A percentile compares a stretch with the other conserved stretches of the same genome.
phyloP scores from a whole-genome alignment of 176 grass and related monocot species.

The Paspalum notatum region DNA sequence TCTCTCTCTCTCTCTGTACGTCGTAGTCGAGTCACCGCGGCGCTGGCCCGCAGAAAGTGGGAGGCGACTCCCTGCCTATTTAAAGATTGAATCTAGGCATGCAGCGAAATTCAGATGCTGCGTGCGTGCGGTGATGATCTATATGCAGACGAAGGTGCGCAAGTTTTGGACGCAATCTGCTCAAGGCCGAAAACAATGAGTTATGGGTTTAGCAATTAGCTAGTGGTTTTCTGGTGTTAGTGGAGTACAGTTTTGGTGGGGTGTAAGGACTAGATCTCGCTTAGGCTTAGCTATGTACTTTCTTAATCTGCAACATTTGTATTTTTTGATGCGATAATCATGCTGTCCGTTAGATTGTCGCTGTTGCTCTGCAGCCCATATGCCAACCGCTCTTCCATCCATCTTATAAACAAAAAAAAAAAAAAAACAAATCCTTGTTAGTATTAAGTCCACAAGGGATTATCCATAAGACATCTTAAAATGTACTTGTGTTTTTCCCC shows the following conservation, averaged over 20 bases:
- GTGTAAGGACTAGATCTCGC: not conserved
- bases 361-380: not conserved
- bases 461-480: not conserved
- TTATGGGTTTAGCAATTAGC: not conserved
- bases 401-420: not conserved
- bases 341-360: not conserved
- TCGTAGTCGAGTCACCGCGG: not conserved
- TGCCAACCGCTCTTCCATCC: not conserved
- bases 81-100: not conserved
- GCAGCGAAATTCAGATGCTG: not conserved
- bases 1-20: not conserved
- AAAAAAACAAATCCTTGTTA: not conserved
- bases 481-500: not conserved
- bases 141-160: not conserved
- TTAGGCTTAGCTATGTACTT: not conserved
- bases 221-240: not conserved
- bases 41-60: not conserved
- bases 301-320: not conserved
- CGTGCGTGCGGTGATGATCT: not conserved
- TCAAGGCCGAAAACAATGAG: not conserved
- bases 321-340: not conserved
- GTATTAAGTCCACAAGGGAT: not conserved
- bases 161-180: not conserved
- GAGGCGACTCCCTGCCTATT: not conserved
- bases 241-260: not conserved